Percentiles rank a stretch among this genome's conserved stretches.
Conservation (phyloP, 768 basidiomycete species). For the Hortiboletus flavorubellus region DNA sequence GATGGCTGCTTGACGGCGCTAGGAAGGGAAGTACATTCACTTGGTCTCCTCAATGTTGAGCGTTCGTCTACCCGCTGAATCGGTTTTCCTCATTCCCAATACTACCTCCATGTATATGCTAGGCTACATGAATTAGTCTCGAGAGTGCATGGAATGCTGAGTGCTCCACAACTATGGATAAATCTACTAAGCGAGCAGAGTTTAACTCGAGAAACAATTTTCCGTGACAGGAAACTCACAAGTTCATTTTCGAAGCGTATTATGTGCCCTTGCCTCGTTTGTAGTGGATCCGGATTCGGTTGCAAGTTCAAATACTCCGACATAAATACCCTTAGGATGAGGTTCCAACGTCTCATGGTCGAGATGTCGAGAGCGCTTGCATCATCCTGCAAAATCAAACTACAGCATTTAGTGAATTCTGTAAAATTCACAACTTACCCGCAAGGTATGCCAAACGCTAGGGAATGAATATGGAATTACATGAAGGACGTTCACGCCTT, state of each 20-base stretch:
- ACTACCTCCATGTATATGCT: neutral
- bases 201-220: neutral
- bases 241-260: conserved; percentile 45
- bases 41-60: neutral
- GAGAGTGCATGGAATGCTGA: neutral
- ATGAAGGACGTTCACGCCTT: conserved; percentile 87
- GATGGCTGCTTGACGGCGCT: conserved; percentile 17
- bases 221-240: conserved; percentile 32
- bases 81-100: neutral
- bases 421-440: conserved; percentile 41
- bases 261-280: conserved; percentile 22
- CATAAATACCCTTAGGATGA: conserved; percentile 83
- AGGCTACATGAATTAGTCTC: neutral
- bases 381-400: conserved; percentile 64
- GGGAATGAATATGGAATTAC: conserved; percentile 91
- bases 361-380: conserved; percentile 79
- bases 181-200: conserved; percentile 18
- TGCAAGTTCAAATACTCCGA: conserved; percentile 81
- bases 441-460: conserved; percentile 78
- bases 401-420: neutral
- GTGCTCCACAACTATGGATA: neutral
- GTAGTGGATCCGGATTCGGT: conserved; percentile 41
- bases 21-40: conserved; percentile 5
- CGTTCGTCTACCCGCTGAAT: neutral
- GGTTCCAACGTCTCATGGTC: conserved; percentile 87